Evolutionary conservation across 2,329 filamentous ascomycete species (phyloP), one percentile per base, ranked within the genome.

Genomic region (Tolypocladium paradoxum): DNA sequence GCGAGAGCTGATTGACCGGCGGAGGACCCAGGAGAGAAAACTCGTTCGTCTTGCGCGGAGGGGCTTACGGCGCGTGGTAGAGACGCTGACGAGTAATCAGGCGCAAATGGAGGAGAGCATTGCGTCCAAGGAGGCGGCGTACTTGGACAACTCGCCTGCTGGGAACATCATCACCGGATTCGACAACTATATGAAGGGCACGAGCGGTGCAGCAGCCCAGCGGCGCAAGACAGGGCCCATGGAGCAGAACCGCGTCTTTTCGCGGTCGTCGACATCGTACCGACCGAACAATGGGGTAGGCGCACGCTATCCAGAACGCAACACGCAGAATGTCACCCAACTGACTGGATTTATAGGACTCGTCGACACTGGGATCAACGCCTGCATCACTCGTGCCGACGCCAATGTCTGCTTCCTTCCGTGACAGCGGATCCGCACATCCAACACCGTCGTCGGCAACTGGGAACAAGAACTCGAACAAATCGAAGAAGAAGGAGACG

Each of bases 151-250:
- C 63, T 95, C 90, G 5, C 85, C 84, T 16, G 83, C 78, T 61
- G 93, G 93, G 46, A 99, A 99, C 73, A 97, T 99, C 66, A 92
- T 99, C 68, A 90, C 88, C 49, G 93, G 93, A 24, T 99, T 99
- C 69, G 93, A 99, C 69, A 95, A 90, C 67, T 99, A 97, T 73
- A 95, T 96, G 76, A 99, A 99, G 70, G 91, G 89, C 52, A 80
- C 79, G 20, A 79, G 81, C 9, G 81, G 82, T n/a, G 75, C 77
- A 2, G 78, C 78, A 4, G 77, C 83, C 12, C 76, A 82, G 59
- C 76, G 86, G 64, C 80, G 84, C 63, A 81, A 87, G 67, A 76
- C 79, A 27, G 79, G 80, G 6, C 73, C 85, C 49, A 77, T 76
- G 56, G 88, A 91, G 51, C 78, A 81, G 60, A 87, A 90, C 65